Base-by-base conservation (phyloP, 208 protist species). In the Naegleria lovaniensis region DNA sequence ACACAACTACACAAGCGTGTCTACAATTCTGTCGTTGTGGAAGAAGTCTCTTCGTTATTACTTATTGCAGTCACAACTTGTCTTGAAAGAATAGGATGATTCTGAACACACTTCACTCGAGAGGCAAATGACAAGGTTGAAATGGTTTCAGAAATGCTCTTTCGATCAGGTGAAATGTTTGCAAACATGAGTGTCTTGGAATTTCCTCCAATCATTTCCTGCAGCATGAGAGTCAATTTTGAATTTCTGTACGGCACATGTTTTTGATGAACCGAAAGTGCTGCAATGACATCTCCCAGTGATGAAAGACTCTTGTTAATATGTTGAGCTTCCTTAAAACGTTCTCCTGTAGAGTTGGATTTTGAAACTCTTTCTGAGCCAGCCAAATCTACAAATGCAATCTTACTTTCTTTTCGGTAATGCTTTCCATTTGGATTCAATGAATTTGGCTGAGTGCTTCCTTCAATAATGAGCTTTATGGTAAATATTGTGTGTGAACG, bases 81-180 rank as follows among this genome's bases (percentile, higher is more conserved):
- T 36, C 29, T 79, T 7, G 67, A 79, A 36, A 79, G n/a, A 11
- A 79, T 36, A 6, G 67, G 67, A 33, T 79, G 83, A 43, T 85
- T 85, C 25, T 85, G n/a, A 48, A 98, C 97, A n/a, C 95, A 58
- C 5, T 97, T 96, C 9, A 97, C 97, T 38, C 97, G 94, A 90
- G 97, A 95, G 9, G 96, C 96, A 91, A 97, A 98, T 15, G 93
- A 92, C 85, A 97, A 96, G 7, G 97, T 98, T 91, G 95, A 97
- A 55, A 98, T 93, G 40, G 96, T 97, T 87, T 98, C 96, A 39
- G 36, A 43, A 43, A 85, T n/a, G 48, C 83, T 85, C 15, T 40
- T 85, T 85, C 36, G 39, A 43, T 48, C 40, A 29, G 83, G 83
- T 48, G 83, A 85, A 33, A 85, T 43, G n/a, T 85, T 85, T 0